Evolutionary conservation across 257 asterid genomes (phyloP), one percentile per base, ranked within the genome.

Genomic region (Linaria vulgaris): DNA sequence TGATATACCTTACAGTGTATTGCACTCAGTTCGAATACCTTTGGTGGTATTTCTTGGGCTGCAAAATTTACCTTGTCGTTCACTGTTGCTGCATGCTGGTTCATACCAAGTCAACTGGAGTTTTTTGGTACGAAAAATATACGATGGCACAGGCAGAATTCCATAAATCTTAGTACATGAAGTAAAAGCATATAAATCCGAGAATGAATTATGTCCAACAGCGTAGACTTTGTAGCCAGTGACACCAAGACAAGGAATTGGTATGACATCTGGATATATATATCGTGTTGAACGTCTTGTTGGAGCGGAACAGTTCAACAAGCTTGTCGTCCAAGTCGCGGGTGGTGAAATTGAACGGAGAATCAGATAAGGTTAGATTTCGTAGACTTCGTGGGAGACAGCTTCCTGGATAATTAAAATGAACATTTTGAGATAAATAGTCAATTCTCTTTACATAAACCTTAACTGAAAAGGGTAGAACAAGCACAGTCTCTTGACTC

Each of bases 121-220:
- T 27, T n/a, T n/a, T n/a, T n/a, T 27, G 34, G 34, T 12, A n/a
- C 14, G 23, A 34, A 47, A 47, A 9, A 34, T 9, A 47, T 3
- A 1, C 8, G 0, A 15, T 20, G 53, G 53, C 70, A 79, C 77
- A 23, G 49, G 38, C 3, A 77, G 74, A 45, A 84, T 22, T 9
- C 63, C 47, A 13, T 67, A 58, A 64, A 74, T 31, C 51, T 46
- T 78, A 16, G 71, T 74, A 65, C 96, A 88, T 1, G 85, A 70
- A 14, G 66, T 16, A 11, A 48, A 37, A 16, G 58, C n/a, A 56
- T 24, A 52, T 9, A 67, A 56, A 17, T 47, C 16, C 1, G 5
- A 16, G 41, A 4, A 3, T 34, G 16, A 2, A 7, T 11, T 27
- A 24, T 9, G 1, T 0, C 24, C 49, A 34, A 69, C 9, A 13